These are phyloP conservation scores for Achaetomiella virescens DNA, from an alignment of 495 filamentous ascomycete genomes.

Conservation along the genomic window DNA sequence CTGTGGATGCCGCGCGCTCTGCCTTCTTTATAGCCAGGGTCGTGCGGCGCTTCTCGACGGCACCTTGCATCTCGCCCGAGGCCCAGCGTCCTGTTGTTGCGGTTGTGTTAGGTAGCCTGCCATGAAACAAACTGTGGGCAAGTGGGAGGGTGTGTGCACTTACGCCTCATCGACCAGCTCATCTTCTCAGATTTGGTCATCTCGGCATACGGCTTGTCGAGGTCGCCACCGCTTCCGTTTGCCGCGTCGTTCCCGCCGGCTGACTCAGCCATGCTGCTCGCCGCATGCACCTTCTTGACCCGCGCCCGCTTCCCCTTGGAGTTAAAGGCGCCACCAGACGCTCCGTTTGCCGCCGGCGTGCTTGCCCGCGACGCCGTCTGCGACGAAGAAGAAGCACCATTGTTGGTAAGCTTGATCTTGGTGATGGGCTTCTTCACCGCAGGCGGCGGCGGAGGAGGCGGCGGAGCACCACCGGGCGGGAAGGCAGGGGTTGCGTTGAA, in stretches of 20 bases:
- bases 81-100: slow-evolving; percentile 40
- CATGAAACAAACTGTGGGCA: neutral
- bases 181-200: slow-evolving; percentile 52
- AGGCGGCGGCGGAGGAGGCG: slow-evolving; percentile 21
- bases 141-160: slow-evolving; percentile 6
- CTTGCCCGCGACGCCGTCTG: slow-evolving; percentile 15
- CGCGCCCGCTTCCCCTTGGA: slow-evolving; percentile 18
- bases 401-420: slow-evolving; percentile 28
- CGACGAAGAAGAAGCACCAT: slow-evolving; percentile 8
- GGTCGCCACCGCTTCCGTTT: slow-evolving; percentile 11
- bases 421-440: slow-evolving; percentile 29
- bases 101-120: slow-evolving; percentile 14
- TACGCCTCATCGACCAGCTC: slow-evolving; percentile 46
- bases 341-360: slow-evolving; percentile 15
- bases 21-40: slow-evolving; percentile 47
- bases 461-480: slow-evolving; percentile 9
- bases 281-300: slow-evolving; percentile 8
- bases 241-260: neutral
- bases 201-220: slow-evolving; percentile 39
- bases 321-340: slow-evolving; percentile 7
- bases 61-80: slow-evolving; percentile 43
- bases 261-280: neutral
- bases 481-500: slow-evolving; percentile 23
- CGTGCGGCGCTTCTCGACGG: slow-evolving; percentile 44
- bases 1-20: slow-evolving; percentile 18